Percentiles rank a stretch among this genome's conserved stretches.
These are phyloP conservation scores for Quercus bicolor DNA, from an alignment of 306 rosid species.

Conservation along the genomic window DNA sequence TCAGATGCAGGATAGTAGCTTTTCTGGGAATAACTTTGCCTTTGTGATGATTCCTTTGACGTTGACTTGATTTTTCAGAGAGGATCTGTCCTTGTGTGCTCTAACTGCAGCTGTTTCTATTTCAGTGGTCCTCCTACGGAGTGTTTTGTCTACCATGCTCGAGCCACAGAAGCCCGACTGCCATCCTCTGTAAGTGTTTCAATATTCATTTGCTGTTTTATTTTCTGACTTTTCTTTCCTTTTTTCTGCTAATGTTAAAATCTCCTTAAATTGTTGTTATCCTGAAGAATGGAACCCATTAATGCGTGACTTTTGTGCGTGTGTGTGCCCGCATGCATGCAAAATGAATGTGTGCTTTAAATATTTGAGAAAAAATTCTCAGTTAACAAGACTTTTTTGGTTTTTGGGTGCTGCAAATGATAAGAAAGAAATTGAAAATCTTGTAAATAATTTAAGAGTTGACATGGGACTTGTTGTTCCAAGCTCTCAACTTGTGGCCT, in stretches of 20 bases:
- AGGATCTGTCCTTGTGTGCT: conserved; percentile 6
- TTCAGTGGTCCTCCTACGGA: conserved; percentile 95
- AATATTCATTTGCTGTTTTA: background rate
- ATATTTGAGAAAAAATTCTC: background rate
- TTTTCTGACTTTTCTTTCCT: background rate
- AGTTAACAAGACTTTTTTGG: background rate
- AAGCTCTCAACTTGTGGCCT: no score
- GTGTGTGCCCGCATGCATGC: conserved; percentile 3
- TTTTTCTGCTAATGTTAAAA: background rate
- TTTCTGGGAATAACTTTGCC: background rate
- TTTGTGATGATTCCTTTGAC: conserved; percentile 14
- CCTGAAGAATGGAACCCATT: background rate
- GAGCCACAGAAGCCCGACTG: conserved; percentile 69
- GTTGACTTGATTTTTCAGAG: conserved; percentile 14
- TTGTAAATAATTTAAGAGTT: no score
- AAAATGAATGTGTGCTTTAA: background rate
- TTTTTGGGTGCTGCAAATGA: no score
- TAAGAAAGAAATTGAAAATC: no score
- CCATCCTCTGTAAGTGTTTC: conserved; percentile 47
- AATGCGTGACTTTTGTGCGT: background rate
- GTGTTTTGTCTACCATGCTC: conserved; percentile 88
- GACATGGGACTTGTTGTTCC: no score
- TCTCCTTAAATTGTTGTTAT: conserved; percentile 7
- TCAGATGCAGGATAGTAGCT: background rate
- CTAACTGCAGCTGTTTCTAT: conserved; percentile 33